Percentiles rank a stretch among this genome's conserved stretches.
These are phyloP conservation scores for Geotrichum cucujoidarum DNA, from an alignment of 1,139 yeast genomes.

Conservation along the genomic window DNA sequence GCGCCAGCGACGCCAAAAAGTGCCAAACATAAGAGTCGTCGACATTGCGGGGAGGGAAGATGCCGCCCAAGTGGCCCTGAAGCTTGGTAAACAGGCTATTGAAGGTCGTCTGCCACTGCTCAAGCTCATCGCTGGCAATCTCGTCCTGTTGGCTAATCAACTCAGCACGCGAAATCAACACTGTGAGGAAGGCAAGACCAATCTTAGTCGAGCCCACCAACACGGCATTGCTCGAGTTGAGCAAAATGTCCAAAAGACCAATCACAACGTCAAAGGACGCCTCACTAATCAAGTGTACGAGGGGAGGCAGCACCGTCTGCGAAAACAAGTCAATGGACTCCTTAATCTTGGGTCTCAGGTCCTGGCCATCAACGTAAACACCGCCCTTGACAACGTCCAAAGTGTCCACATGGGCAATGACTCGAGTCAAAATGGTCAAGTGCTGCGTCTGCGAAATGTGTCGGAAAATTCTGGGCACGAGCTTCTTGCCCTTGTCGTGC, in stretches of 20 bases:
- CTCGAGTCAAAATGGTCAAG: conserved; percentile 68
- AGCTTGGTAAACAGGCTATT: conserved; percentile 74
- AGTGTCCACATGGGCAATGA: conserved; percentile 78
- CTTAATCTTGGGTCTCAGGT: conserved; percentile 43
- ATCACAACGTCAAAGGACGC: conserved; percentile 77
- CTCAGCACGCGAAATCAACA: conserved; percentile 87
- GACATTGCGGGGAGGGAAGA: conserved; percentile 72
- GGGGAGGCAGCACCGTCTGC: conserved; percentile 74
- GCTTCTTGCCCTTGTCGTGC: conserved; percentile 82
- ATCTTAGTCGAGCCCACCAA: conserved; percentile 74
- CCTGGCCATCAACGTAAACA: conserved; percentile 62
- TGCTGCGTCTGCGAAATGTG: conserved; percentile 75
- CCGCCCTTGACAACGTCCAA: conserved; percentile 75
- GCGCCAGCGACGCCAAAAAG: conserved; percentile 86
- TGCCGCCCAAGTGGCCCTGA: conserved; percentile 69
- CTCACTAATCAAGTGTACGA: conserved; percentile 81
- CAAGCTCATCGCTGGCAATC: conserved; percentile 44
- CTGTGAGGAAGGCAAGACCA: conserved; percentile 83
- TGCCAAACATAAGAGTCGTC: conserved; percentile 96
- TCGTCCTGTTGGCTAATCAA: conserved; percentile 75
- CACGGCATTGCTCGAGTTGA: conserved; percentile 53
- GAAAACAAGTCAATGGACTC: conserved; percentile 78
- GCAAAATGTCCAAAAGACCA: conserved; percentile 69
- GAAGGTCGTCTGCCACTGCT: conserved; percentile 78
- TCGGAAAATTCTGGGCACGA: conserved; percentile 83